Conservation (phyloP, 805 yeast genomes). For the Pichia ethanolica region DNA sequence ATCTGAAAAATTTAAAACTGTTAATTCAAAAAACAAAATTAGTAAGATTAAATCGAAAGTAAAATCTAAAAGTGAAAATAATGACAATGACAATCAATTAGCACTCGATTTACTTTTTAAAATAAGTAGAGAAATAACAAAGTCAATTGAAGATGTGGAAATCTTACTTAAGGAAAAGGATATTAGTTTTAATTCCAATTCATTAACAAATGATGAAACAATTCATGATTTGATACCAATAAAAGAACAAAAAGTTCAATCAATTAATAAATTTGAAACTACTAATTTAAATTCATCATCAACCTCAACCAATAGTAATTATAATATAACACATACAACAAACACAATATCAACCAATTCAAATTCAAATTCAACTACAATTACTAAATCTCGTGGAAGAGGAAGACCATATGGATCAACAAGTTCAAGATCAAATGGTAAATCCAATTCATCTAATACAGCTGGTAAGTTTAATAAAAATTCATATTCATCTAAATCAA, state of each 20-base stretch:
- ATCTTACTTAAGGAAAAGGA: not conserved
- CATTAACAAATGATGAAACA: not conserved
- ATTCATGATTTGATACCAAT: not conserved
- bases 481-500: not conserved
- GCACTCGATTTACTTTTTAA: not conserved
- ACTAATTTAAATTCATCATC: no score
- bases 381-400: not conserved
- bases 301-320: no score
- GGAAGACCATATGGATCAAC: slow-evolving; percentile 2
- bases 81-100: not conserved
- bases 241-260: not conserved
- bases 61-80: not conserved
- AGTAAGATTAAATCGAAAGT: not conserved
- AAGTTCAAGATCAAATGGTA: not conserved
- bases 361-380: not conserved
- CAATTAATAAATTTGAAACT: not conserved
- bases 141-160: not conserved
- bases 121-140: not conserved
- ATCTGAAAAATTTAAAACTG: not conserved
- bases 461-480: not conserved
- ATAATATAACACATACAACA: no score
- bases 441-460: no score
- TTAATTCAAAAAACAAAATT: not conserved
- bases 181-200: not conserved
- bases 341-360: no score